Conservation (phyloP, 2,329 filamentous ascomycete species). For the Claviceps quebecensis region DNA sequence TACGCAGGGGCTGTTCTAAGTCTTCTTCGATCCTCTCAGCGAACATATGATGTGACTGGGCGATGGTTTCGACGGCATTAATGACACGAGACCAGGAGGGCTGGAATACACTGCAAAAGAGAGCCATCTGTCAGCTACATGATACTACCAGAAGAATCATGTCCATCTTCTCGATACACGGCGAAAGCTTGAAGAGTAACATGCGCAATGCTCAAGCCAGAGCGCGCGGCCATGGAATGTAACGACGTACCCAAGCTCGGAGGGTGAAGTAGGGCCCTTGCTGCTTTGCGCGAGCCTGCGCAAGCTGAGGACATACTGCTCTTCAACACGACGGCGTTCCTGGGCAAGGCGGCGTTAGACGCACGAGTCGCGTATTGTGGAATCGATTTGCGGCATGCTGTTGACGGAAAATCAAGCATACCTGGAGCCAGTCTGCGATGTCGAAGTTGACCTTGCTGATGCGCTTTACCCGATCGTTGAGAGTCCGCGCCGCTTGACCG, state of each 20-base stretch:
- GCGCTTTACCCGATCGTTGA: conserved; percentile 77
- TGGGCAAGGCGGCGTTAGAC: conserved; percentile 21
- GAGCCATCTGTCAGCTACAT: conserved; percentile 5
- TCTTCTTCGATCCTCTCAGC: conserved; percentile 75
- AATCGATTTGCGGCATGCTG: neutral
- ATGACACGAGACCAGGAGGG: conserved; percentile 82
- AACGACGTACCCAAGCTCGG: conserved; percentile 70
- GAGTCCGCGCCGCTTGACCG: conserved; percentile 61
- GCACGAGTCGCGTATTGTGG: neutral
- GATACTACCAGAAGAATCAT: neutral
- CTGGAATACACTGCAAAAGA: conserved; percentile 60
- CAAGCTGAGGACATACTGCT: conserved; percentile 71
- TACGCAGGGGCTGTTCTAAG: conserved; percentile 70
- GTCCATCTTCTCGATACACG: neutral
- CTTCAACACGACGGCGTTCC: conserved; percentile 88
- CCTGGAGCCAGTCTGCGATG: conserved; percentile 94
- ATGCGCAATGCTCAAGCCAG: no score
- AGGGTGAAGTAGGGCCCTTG: conserved; percentile 58
- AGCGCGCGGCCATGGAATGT: neutral
- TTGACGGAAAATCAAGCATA: conserved; percentile 27
- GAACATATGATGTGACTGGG: conserved; percentile 69
- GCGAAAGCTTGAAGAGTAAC: neutral
- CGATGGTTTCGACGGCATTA: conserved; percentile 63
- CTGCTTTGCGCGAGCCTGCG: conserved; percentile 66
- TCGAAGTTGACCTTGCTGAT: conserved; percentile 77